These are phyloP conservation scores for Yamadazyma triangularis DNA, from an alignment of 1,139 yeast species.

Conservation along the genomic window DNA sequence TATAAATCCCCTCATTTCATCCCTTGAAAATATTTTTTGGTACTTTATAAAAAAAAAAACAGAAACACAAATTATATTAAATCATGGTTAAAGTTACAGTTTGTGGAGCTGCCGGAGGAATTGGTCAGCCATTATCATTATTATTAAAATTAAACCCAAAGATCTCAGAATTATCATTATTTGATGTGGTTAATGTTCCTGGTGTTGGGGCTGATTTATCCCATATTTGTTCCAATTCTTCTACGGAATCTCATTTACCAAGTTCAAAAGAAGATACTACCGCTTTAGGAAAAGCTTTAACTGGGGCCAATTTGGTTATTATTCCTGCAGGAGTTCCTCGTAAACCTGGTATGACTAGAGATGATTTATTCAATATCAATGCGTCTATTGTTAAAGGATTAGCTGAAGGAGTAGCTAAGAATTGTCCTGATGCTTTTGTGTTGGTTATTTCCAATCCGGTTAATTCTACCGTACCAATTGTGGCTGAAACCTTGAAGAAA, in stretches of 20 bases:
- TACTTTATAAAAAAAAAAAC: no score
- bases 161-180: slow-evolving; percentile 80
- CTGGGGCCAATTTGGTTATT: slow-evolving; percentile 80
- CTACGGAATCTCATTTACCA: slow-evolving; percentile 79
- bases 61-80: no score
- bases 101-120: slow-evolving; percentile 97
- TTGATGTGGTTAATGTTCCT: slow-evolving; percentile 91
- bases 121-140: slow-evolving; percentile 95
- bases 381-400: slow-evolving; percentile 93
- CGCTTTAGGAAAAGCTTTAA: slow-evolving; percentile 73
- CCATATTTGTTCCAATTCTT: slow-evolving; percentile 87
- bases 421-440: slow-evolving; percentile 83
- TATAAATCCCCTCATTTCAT: neutral
- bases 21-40: neutral
- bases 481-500: slow-evolving; percentile 86
- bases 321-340: slow-evolving; percentile 99
- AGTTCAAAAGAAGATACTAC: slow-evolving; percentile 58
- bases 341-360: slow-evolving; percentile 99
- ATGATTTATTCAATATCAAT: slow-evolving; percentile 94
- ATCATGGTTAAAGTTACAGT: slow-evolving; percentile 70
- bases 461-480: slow-evolving; percentile 97
- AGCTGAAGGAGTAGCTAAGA: slow-evolving; percentile 83
- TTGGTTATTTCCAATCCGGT: slow-evolving; percentile 95
- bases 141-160: slow-evolving; percentile 82
- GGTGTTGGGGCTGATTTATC: slow-evolving; percentile 97